Evolutionary conservation across 306 rosid genomes (phyloP), one percentile per base, ranked within the genome.

Genomic region (Prunus davidiana): DNA sequence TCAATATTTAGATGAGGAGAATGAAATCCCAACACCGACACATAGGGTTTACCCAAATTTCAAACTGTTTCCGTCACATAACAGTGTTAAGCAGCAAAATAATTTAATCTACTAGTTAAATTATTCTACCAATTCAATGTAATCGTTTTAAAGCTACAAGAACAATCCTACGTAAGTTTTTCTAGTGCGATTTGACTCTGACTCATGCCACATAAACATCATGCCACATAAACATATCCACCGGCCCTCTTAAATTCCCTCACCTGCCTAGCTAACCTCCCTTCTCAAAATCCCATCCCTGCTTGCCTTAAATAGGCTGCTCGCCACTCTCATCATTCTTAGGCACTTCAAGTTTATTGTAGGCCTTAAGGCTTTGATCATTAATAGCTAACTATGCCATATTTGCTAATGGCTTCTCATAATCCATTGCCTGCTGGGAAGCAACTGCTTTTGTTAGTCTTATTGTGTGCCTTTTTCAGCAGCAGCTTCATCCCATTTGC

Each of bases 201-300:
- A 38, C 57, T 8, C 2, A 22, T n/a, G 12, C 54, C 62, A 61
- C 50, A 20, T 14, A 27, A 68, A 41, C 34, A 9, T 22, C 2
- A 22, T n/a, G 12, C 54, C 62, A 61, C 50, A 20, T 14, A 27
- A 68, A 41, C 34, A 9, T 22, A 13, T 64, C 66, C 66, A 64
- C 69, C 16, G 2, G 27, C 77, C 82, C 68, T 73, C 88, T 84
- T 88, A 79, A 91, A 89, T 84, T 85, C 87, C 77, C 89, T 76
- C 70, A 93, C 88, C 98, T 82, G 77, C 87, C 90, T 61, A 69
- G 0, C 83, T 28, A 73, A 78, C 88, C 72, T 60, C 58, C 47
- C 46, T 46, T 79, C 51, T 27, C 16, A 28, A 64, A 12, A 45
- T 34, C 22, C 18, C 22, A 3, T 55, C 19, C 67, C 22, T 20